Conservation (phyloP, 495 filamentous ascomycete species). For the Xylaria castorea region DNA sequence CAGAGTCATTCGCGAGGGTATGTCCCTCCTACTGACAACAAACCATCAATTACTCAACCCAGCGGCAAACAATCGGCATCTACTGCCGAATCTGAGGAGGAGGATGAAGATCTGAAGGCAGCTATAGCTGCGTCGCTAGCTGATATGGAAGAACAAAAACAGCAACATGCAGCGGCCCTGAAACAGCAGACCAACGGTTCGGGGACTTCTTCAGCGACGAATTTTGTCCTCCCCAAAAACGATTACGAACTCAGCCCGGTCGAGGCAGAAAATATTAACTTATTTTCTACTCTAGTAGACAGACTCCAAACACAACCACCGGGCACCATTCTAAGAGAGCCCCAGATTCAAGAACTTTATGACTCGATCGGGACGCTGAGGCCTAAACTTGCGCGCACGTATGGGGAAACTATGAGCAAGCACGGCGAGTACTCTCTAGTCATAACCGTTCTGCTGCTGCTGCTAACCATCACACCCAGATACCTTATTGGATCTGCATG, state of each 20-base stretch:
- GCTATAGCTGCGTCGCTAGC: constrained; percentile 95
- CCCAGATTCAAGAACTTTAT: constrained; percentile 97
- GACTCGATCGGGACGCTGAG: constrained; percentile 92
- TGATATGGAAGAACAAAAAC: constrained; percentile 98
- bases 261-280: constrained; percentile 96
- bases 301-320: constrained; percentile 93
- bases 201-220: constrained; percentile 44
- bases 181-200: constrained; percentile 70
- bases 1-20: constrained; percentile 63
- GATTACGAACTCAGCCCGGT: constrained; percentile 94
- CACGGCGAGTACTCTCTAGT: constrained; percentile 68
- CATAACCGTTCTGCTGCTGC: constrained; percentile 37
- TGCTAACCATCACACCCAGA: constrained; percentile 54
- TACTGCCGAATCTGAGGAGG: constrained; percentile 68
- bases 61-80: constrained; percentile 51
- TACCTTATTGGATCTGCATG: constrained; percentile 90
- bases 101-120: constrained; percentile 92
- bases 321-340: constrained; percentile 91
- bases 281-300: constrained; percentile 94
- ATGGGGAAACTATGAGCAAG: constrained; percentile 99
- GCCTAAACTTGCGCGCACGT: constrained; percentile 93
- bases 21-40: constrained; percentile 49
- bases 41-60: constrained; percentile 36
- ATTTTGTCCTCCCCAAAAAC: constrained; percentile 71
- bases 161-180: constrained; percentile 79